Evolutionary conservation across 1,284 basidiomycete genomes (phyloP), one percentile per base, ranked within the genome.

Genomic region (Boletus holoroseus): DNA sequence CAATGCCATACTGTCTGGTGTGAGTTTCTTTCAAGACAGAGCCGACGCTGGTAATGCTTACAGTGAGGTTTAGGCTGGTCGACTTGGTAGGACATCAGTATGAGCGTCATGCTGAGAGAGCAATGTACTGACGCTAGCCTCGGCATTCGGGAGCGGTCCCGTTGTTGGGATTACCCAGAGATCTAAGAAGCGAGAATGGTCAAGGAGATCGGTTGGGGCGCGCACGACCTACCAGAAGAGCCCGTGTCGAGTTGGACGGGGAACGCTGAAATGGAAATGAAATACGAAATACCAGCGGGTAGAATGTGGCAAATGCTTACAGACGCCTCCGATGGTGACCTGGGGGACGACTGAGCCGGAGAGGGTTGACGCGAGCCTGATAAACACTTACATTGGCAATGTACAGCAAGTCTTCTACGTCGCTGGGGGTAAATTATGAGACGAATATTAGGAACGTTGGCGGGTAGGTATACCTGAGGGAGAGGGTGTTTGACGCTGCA

Each of bases 181-280:
- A 68, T 91, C 88, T 51, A 79, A 27, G 12, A 16, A 32, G 5
- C 1, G 24, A 22, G 5, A 4, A 28, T 6, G n/a, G 44, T 39
- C n/a, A 50, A 39, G 9, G 34, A 31, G 7, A 22, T 13, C 8
- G 18, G 12, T 1, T 0, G 5, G 4, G 9, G 7, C 22, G 15
- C 1, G 3, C 1, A 75, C 58, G 81, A 86, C 41, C 82, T 73
- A 71, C 89, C 88, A 41, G 86, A 88, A 11, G 87, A 90, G 49
- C 88, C 88, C 0, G 87, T 89, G 67, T 91, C 88, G 40, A 91
- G 71, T 66, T 90, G 88, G 7, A 89, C 76, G 39, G 75, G 69
- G 63, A 83, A 85, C 13, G 73, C 84, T 87, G 26, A 40, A 51
- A 11, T 40, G 32, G 32, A 30, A 35, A 43, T 54, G 50, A 41